Evolutionary conservation across 2,329 filamentous ascomycete genomes (phyloP).

Genomic region (Monosporascus sp.): DNA sequence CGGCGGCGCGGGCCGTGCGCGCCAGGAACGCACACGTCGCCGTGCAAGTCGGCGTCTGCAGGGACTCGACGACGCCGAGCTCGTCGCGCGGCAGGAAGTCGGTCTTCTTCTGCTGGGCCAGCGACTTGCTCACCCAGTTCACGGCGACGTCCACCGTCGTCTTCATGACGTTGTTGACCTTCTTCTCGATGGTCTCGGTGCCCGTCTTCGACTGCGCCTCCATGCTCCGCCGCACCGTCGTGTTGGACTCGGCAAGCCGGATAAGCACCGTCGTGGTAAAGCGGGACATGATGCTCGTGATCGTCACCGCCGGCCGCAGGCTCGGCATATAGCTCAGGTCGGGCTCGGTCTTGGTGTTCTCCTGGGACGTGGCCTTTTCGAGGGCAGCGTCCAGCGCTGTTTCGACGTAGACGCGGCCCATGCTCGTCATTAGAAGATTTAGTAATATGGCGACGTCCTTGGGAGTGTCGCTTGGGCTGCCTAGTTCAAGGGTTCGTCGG

Average conservation of each 20-base stretch:
- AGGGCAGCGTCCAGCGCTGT: slow-evolving; percentile 63
- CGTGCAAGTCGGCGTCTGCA: slow-evolving; percentile 83
- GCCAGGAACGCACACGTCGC: slow-evolving; percentile 75
- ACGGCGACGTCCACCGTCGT: slow-evolving; percentile 61
- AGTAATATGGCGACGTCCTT: slow-evolving; percentile 88
- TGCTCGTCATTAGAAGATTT: slow-evolving; percentile 74
- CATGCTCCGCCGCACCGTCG: slow-evolving; percentile 85
- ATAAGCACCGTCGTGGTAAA: slow-evolving; percentile 89
- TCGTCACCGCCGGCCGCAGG: slow-evolving; percentile 76
- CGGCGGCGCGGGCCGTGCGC: slow-evolving; percentile 57
- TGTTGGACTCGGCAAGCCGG: slow-evolving; percentile 80
- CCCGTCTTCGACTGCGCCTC: slow-evolving; percentile 73
- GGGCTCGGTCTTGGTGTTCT: slow-evolving; percentile 76
- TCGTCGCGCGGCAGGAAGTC: slow-evolving; percentile 88
- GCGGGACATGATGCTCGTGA: slow-evolving; percentile 88
- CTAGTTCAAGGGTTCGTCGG: slow-evolving; percentile 84
- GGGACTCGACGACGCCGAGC: slow-evolving; percentile 59
- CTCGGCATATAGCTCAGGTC: slow-evolving; percentile 79
- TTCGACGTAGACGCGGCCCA: slow-evolving; percentile 77
- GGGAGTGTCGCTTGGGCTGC: slow-evolving; percentile 78
- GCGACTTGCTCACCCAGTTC: slow-evolving; percentile 68
- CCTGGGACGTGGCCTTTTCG: slow-evolving; percentile 70
- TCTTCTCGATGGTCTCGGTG: slow-evolving; percentile 75
- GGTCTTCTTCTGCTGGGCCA: slow-evolving; percentile 75
- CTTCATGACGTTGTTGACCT: slow-evolving; percentile 61